Evolutionary conservation across 352 stramenopile species (phyloP), one percentile per base, ranked within the genome.

Genomic region (Globisporangium lucens): DNA sequence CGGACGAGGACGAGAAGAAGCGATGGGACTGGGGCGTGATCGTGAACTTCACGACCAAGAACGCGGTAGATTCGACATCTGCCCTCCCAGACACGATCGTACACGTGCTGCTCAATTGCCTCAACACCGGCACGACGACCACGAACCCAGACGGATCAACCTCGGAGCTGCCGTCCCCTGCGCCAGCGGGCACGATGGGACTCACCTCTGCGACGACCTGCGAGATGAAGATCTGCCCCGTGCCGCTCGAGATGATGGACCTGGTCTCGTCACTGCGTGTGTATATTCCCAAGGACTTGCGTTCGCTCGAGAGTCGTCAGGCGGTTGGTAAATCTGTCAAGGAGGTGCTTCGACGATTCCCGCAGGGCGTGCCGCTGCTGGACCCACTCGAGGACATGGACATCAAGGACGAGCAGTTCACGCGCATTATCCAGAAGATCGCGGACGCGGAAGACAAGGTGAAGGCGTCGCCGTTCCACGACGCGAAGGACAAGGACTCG

Each of bases 331-430:
- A 93, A 68, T 93, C 85, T 5, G 77, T 92, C 12, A 89, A 87
- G 52, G 85, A 94, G 64, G 83, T 94, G 59, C 69, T 91, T 30
- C 83, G 82, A 24, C 77, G 83, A 9, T 95, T 92, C 69, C 85
- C 81, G 9, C 83, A 97, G 53, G 88, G 88, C 57, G 76, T 98
- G 38, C 94, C 94, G 8, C 78, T 98, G 4, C 70, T 99, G 12
- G 95, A 99, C 69, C 95, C 96, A 22, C 80, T 98, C 29, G 89
- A 97, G 63, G 97, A 99, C 73, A 93, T 99, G 73, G 88, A 97
- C 65, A 98, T 99, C 56, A 82, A 95, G 56, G 89, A 96, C 67
- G 79, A 90, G 22, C 85, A 92, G 35, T 98, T 99, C 59, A 82
- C 87, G 7, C 96, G 88, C 9, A 76, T 99, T 41, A 84, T 98